phyloP scores from a whole-genome alignment of 176 grass and related monocot genomes.

The Aegilops umbellulata region DNA sequence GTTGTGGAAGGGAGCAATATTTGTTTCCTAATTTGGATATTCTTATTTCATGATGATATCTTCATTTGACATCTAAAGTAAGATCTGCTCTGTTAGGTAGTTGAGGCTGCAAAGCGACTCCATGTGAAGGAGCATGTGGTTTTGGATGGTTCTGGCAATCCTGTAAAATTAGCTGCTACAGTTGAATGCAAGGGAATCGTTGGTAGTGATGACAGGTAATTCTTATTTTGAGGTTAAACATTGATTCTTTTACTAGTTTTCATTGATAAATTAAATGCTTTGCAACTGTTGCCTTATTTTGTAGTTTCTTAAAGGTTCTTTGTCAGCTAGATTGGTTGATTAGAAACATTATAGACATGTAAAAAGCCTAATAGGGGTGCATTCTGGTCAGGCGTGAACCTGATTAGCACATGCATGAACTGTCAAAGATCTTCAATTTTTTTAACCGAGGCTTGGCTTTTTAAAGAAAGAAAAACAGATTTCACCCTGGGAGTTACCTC shows the following conservation, averaged over 20 bases:
- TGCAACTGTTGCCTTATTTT: neutral
- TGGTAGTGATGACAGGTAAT: constrained; percentile 96
- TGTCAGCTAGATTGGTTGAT: neutral
- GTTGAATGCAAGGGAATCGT: constrained; percentile 99
- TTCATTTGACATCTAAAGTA: neutral
- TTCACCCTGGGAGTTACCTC: neutral
- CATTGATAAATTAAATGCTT: neutral
- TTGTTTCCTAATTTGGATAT: neutral
- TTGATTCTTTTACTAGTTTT: neutral
- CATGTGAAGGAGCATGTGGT: constrained; percentile 91
- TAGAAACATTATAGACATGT: constrained; percentile 1
- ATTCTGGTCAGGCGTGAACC: neutral
- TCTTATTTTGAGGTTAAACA: constrained; percentile 23
- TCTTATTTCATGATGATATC: neutral
- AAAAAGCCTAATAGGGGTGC: neutral
- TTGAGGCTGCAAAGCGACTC: constrained; percentile 86
- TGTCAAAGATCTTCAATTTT: neutral
- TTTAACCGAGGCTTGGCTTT: neutral
- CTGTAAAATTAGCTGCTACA: constrained; percentile 90
- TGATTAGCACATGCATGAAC: neutral
- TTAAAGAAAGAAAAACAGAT: neutral
- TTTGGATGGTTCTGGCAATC: constrained; percentile 93
- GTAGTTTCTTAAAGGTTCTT: neutral
- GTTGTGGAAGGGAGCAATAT: neutral
- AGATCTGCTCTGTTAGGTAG: constrained; percentile 53